These are phyloP conservation scores for Helminthosporium solani DNA, from an alignment of 2,329 filamentous ascomycete genomes.

Conservation along the genomic window DNA sequence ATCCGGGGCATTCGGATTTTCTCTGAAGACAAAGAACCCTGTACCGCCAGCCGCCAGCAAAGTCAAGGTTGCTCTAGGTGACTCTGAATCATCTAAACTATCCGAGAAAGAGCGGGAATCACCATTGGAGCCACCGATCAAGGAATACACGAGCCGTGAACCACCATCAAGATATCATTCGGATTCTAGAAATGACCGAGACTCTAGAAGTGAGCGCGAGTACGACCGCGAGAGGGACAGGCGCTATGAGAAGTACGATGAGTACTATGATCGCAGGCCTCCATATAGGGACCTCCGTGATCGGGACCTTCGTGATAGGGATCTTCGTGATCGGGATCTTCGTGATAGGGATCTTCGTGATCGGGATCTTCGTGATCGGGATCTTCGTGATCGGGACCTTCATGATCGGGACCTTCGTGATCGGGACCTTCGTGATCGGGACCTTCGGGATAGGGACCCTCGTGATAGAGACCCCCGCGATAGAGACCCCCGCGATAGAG, in stretches of 20 bases:
- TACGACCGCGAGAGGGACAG: slow-evolving; percentile 46
- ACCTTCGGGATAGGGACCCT: slow-evolving; percentile 22
- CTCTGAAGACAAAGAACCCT: slow-evolving; percentile 73
- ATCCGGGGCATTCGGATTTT: slow-evolving; percentile 73
- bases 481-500: slow-evolving; percentile 13
- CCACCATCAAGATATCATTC: slow-evolving; percentile 18
- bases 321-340: slow-evolving; percentile 10
- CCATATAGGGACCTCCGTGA: slow-evolving; percentile 15
- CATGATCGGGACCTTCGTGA: slow-evolving; percentile 17
- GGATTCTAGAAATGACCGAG: slow-evolving; percentile 27
- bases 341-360: slow-evolving; percentile 17
- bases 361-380: slow-evolving; percentile 18
- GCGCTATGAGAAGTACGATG: slow-evolving; percentile 22
- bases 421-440: slow-evolving; percentile 9
- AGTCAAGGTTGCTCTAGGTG: slow-evolving; percentile 51
- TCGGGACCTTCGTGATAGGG: slow-evolving; percentile 26
- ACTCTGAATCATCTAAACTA: slow-evolving; percentile 36
- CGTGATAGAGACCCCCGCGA: slow-evolving; percentile 22
- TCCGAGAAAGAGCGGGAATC: slow-evolving; percentile 47
- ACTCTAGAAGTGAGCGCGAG: slow-evolving; percentile 25
- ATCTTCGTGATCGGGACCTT: slow-evolving; percentile 12
- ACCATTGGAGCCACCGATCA: slow-evolving; percentile 42
- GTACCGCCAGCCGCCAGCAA: slow-evolving; percentile 56
- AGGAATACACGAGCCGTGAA: slow-evolving; percentile 37
- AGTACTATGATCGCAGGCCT: slow-evolving; percentile 17